Evolutionary conservation across 140 eudicot genomes (phyloP), one percentile per base, ranked within the genome.

Genomic region (Stevia rebaudiana): DNA sequence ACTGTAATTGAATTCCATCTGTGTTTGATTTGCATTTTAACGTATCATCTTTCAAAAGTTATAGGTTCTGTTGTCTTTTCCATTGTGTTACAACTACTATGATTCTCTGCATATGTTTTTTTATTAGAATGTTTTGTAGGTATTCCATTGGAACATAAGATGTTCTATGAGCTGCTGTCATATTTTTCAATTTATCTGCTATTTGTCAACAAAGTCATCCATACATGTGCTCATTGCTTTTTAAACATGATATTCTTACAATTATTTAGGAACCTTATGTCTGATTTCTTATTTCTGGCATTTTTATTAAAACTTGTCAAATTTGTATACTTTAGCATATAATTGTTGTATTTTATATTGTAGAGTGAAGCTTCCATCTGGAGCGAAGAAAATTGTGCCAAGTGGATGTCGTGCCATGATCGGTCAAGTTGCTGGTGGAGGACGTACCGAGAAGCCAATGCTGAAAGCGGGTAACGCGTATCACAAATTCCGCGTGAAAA

Each of bases 351-450:
- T n/a, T 39, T 62, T 66, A 28, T 6, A 39, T 48, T 59, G 30
- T 40, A 88, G 94, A 71, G 78, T 88, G 61, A 88, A 88, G 75
- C 90, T 88, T 54, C 96, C 96, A 36, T 84, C 96, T n/a, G 96
- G 96, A 40, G 82, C 96, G 42, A 88, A 88, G 80, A 88, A 88
- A 37, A 84, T 88, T 36, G 90, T 88, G 3, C 89, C 96, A 13
- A 84, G 96, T 46, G 94, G 94, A 8, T 88, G 94, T 8, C 83
- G 94, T 33, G 96, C 94, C 5, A 88, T 88, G 94, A 79, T 88
- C 63, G 96, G 94, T 6, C 96, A 88, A 57, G 94, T 88, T 63
- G 96, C 96, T 1, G 96, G 96, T 4, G 97, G 97, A 18, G 97
- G 97, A 2, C 79, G 96, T 46, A 88, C 96, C 4, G 96, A 88